Conservation (phyloP, 306 rosid species). For the Pachyrhizus erosus region DNA sequence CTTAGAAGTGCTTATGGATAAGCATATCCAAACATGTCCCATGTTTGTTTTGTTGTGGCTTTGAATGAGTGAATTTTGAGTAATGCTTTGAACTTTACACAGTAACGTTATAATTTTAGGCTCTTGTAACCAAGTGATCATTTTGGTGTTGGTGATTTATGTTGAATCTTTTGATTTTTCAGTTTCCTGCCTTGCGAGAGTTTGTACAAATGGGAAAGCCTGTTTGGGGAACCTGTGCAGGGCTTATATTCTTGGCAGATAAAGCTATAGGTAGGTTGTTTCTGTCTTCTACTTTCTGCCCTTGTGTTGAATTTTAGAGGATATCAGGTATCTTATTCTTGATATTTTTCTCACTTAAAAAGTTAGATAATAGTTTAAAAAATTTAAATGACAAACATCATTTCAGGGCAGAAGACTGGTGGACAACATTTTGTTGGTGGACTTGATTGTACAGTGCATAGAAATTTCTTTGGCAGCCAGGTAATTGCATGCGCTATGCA, state of each 20-base stretch:
- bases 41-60: neutral
- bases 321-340: neutral
- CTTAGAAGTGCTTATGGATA: no score
- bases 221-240: constrained; percentile 99
- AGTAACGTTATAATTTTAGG: neutral
- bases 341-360: neutral
- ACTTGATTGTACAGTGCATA: constrained; percentile 91
- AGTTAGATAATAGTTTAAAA: constrained; percentile 10
- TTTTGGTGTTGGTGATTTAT: constrained; percentile 3
- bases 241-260: constrained; percentile 93
- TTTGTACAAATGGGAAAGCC: constrained; percentile 93
- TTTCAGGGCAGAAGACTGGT: constrained; percentile 92
- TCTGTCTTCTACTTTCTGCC: constrained; percentile 17
- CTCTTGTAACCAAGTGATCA: neutral
- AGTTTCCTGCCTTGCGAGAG: constrained; percentile 95
- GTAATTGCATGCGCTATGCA: constrained; percentile 46
- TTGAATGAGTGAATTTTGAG: neutral
- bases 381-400: constrained; percentile 27
- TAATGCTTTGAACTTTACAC: constrained; percentile 2
- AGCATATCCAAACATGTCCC: no score
- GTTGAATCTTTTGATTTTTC: constrained; percentile 35
- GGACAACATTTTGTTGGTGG: constrained; percentile 94
- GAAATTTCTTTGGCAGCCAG: constrained; percentile 99
- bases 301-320: neutral
- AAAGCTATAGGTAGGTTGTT: constrained; percentile 73